These are phyloP conservation scores for Nakazawaea populi DNA, from an alignment of 805 yeast species.

Conservation along the genomic window DNA sequence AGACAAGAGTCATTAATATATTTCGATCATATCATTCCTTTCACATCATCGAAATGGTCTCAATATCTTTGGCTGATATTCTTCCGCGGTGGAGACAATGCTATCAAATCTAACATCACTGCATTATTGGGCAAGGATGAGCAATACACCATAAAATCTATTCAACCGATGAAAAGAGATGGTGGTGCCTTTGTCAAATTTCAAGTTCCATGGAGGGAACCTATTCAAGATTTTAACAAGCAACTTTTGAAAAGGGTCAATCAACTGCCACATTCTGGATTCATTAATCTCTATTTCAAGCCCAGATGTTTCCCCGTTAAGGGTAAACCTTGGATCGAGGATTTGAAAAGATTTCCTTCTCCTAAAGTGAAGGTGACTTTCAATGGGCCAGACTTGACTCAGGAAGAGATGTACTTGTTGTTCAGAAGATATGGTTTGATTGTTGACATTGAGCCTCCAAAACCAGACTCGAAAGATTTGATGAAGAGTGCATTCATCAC, in stretches of 20 bases:
- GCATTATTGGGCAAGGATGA: conserved; percentile 31
- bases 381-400: conserved; percentile 71
- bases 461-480: conserved; percentile 37
- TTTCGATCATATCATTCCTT: conserved; percentile 50
- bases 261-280: conserved; percentile 20
- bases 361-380: conserved; percentile 57
- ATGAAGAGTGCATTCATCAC: conserved; percentile 49
- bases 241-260: conserved; percentile 35
- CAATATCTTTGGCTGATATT: conserved; percentile 35
- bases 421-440: conserved; percentile 87
- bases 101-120: conserved; percentile 21
- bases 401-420: conserved; percentile 71
- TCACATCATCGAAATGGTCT: conserved; percentile 35
- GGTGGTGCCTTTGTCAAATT: conserved; percentile 93
- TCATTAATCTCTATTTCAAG: conserved; percentile 34
- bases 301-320: conserved; percentile 68
- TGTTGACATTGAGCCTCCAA: conserved; percentile 59
- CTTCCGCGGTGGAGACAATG: conserved; percentile 32
- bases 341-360: conserved; percentile 72
- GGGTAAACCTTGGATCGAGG: conserved; percentile 97
- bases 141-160: conserved; percentile 42
- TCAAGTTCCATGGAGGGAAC: conserved; percentile 45
- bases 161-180: conserved; percentile 72
- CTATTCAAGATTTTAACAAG: conserved; percentile 47
- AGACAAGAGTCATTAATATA: conserved; percentile 46